Evolutionary conservation across 495 filamentous ascomycete species (phyloP), one percentile per base, ranked within the genome.

Genomic region (Hypoxylon subgilvum): DNA sequence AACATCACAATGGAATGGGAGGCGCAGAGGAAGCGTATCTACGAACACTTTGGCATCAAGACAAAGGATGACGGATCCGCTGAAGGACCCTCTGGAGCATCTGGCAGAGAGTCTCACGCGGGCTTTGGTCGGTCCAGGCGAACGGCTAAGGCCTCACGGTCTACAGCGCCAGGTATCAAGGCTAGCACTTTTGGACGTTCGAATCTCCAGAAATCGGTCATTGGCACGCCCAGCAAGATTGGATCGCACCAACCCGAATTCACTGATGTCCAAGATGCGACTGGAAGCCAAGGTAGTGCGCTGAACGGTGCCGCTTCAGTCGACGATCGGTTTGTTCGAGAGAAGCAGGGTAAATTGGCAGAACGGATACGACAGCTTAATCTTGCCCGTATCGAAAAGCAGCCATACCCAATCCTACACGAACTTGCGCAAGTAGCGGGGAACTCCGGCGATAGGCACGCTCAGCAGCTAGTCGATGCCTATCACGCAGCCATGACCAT

Each of bases 1-100:
- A 93, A 94, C 67, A 87, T 97, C 5, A 90, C 90, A 6, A 86
- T 94, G 78, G 90, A 97, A 70, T 97, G 93, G 93, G 91, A 97
- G 49, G 85, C 87, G 4, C 94, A 97, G 73, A 86, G 92, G 30
- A 88, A 87, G 68, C 85, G 86, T 46, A 96, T 97, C 45, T 96
- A 96, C 69, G 85, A 96, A 65, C 94, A 99, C 68, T 97, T 99
- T 69, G 94, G 94, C 6, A 87, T 99, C 32, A 88, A 82, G 52
- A 79, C 86, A 6, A 84, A 79, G 57, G 82, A 86, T 35, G 77
- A 79, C 6, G 42, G 68, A 21, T 60, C 73, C 44, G 67, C 69
- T 47, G 61, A 74, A 54, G 77, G 78, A 27, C 72, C 72, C 13
- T 32, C 78, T 25, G 76, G 73, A 3, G 71, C 67, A 19, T 90